phyloP scores from a whole-genome alignment of 1,139 yeast genomes.

The Geotrichum phurueaensis region DNA sequence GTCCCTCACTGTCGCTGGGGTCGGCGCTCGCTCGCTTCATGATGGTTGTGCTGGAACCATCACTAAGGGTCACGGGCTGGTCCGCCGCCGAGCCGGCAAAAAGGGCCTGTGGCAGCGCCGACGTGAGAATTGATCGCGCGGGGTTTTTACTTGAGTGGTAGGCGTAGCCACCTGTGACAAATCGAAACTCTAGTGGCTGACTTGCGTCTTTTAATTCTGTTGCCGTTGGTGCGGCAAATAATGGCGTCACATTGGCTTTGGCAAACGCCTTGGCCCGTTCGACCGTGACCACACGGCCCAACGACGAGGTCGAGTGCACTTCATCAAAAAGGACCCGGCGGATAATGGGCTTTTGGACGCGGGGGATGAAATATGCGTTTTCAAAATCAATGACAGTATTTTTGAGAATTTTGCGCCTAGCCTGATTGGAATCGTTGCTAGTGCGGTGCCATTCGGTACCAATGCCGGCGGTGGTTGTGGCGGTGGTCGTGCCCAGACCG shows the following conservation, averaged over 20 bases:
- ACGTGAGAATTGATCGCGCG: slow-evolving; percentile 8
- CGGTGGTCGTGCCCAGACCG: neutral
- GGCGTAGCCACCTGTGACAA: slow-evolving; percentile 17
- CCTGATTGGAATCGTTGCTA: neutral
- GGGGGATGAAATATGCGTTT: slow-evolving; percentile 14
- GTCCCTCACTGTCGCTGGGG: neutral
- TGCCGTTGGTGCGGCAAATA: neutral
- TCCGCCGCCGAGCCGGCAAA: slow-evolving; percentile 10
- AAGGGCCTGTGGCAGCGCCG: slow-evolving; percentile 13
- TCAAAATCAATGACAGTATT: slow-evolving; percentile 9
- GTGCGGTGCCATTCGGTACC: neutral
- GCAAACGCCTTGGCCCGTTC: neutral
- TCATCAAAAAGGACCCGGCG: slow-evolving; percentile 10
- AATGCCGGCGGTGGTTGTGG: neutral
- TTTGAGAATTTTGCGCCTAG: slow-evolving; percentile 4
- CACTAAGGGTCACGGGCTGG: slow-evolving; percentile 10
- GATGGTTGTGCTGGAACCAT: slow-evolving; percentile 7
- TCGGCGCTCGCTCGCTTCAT: slow-evolving; percentile 1
- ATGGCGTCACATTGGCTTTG: slow-evolving; percentile 9
- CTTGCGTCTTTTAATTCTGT: neutral
- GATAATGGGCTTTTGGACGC: slow-evolving; percentile 9
- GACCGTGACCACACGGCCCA: slow-evolving; percentile 14
- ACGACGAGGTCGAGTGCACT: slow-evolving; percentile 13
- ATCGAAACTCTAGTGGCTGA: slow-evolving; percentile 7
- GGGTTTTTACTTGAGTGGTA: slow-evolving; percentile 17